These are phyloP conservation scores for Fonsecaea erecta DNA, from an alignment of 2,329 filamentous ascomycete genomes.

Conservation along the genomic window DNA sequence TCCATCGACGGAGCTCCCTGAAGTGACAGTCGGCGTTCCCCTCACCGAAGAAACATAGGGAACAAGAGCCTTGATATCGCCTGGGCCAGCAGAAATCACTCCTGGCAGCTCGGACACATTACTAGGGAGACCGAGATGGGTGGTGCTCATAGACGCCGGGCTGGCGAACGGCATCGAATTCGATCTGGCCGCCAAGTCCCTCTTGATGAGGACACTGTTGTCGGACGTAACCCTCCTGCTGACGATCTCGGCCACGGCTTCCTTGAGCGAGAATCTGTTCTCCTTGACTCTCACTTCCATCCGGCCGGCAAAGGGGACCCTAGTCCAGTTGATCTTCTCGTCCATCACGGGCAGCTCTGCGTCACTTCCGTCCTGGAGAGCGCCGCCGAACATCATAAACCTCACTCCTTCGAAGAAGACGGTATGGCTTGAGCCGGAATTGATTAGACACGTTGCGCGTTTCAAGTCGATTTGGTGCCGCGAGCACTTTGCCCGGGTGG, in stretches of 20 bases:
- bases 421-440: slow-evolving; percentile 16
- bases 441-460: slow-evolving; percentile 23
- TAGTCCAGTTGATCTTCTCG: slow-evolving; percentile 18
- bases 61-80: slow-evolving; percentile 17
- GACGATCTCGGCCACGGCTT: slow-evolving; percentile 25
- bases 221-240: slow-evolving; percentile 24
- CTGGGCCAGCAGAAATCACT: neutral
- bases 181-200: slow-evolving; percentile 1
- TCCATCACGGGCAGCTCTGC: slow-evolving; percentile 4
- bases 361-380: neutral
- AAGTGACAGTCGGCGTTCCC: slow-evolving; percentile 21
- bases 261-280: slow-evolving; percentile 26
- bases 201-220: slow-evolving; percentile 20
- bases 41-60: slow-evolving; percentile 11
- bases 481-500: slow-evolving; percentile 14
- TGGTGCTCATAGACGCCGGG: slow-evolving; percentile 3
- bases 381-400: slow-evolving; percentile 18
- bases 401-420: slow-evolving; percentile 28
- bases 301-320: slow-evolving; percentile 23
- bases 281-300: slow-evolving; percentile 28
- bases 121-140: slow-evolving; percentile 1
- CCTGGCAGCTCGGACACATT: slow-evolving; percentile 20
- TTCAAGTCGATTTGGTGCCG: slow-evolving; percentile 28
- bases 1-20: slow-evolving; percentile 23
- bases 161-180: slow-evolving; percentile 1